Percentiles rank a stretch among this genome's conserved stretches.
Conservation (phyloP, 768 basidiomycete species). For the Boletus pseudopeckii region DNA sequence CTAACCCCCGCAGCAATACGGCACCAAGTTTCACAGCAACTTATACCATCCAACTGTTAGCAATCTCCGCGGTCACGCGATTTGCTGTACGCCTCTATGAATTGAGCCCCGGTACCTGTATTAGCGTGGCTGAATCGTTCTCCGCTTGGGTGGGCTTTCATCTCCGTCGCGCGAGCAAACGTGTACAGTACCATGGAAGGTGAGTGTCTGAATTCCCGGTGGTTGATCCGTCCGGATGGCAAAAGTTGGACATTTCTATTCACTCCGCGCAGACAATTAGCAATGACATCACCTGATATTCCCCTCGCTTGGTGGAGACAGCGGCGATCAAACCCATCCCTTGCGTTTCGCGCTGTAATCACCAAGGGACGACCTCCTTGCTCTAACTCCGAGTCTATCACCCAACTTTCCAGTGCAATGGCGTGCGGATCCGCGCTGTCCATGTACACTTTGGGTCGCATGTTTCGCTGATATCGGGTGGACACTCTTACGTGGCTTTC, state of each 20-base stretch:
- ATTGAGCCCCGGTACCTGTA: background rate
- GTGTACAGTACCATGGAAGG: background rate
- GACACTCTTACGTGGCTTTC: background rate
- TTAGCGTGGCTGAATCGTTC: no score
- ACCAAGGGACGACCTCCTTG: background rate
- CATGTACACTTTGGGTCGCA: background rate
- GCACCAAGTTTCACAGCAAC: no score
- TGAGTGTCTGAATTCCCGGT: background rate
- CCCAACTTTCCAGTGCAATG: background rate
- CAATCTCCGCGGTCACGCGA: conserved; percentile 4
- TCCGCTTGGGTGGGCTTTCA: conserved; percentile 13
- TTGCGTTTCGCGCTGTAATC: conserved; percentile 3
- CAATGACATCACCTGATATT: conserved; percentile 6
- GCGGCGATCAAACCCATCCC: conserved; percentile 1
- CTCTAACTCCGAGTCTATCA: no score
- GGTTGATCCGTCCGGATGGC: conserved; percentile 17
- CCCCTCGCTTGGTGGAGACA: background rate
- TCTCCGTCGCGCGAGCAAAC: conserved; percentile 7
- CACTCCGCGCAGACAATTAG: conserved; percentile 3
- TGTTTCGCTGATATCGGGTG: background rate
- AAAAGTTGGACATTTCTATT: background rate
- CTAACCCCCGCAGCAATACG: background rate
- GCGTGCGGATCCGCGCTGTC: background rate
- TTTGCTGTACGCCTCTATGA: no score
- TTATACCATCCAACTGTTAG: no score